Percentiles rank a stretch among this genome's conserved stretches.
These are phyloP conservation scores for Ophiorrhiza pumila DNA, from an alignment of 257 asterid genomes.

Conservation along the genomic window DNA sequence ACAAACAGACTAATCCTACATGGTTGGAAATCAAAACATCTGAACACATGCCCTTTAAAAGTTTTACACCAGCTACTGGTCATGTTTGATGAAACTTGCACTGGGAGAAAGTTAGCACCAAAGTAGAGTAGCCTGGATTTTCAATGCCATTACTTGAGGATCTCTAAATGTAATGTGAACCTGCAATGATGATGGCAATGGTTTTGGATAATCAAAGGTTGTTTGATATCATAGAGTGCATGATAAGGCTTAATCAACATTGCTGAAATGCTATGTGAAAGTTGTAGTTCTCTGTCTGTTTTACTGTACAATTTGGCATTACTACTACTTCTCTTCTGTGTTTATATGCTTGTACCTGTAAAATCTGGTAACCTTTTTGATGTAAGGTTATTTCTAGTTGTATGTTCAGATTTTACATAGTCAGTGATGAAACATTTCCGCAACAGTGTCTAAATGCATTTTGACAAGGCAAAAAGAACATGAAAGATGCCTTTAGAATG, in stretches of 20 bases:
- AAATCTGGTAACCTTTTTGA: background rate
- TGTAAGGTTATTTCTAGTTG: background rate
- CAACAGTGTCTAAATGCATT: background rate
- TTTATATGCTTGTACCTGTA: background rate
- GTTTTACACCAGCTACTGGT: background rate
- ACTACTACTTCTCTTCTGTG: background rate
- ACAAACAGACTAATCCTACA: background rate
- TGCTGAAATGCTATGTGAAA: background rate
- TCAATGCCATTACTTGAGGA: background rate
- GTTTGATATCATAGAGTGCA: background rate
- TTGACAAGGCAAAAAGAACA: background rate
- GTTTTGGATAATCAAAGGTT: background rate
- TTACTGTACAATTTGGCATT: background rate
- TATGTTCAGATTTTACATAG: background rate
- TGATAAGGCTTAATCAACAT: background rate
- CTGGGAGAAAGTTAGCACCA: background rate
- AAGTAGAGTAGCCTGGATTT: background rate
- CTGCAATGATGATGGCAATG: background rate
- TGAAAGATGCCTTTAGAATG: background rate
- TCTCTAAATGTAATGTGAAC: background rate
- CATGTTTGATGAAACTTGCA: background rate
- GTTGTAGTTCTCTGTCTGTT: background rate
- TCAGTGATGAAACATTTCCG: background rate
- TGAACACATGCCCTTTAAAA: too few species aligned
- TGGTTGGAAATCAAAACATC: background rate